Evolutionary conservation across 2,329 filamentous ascomycete genomes (phyloP), one percentile per base, ranked within the genome.

Genomic region (Hypoxylon sp.): DNA sequence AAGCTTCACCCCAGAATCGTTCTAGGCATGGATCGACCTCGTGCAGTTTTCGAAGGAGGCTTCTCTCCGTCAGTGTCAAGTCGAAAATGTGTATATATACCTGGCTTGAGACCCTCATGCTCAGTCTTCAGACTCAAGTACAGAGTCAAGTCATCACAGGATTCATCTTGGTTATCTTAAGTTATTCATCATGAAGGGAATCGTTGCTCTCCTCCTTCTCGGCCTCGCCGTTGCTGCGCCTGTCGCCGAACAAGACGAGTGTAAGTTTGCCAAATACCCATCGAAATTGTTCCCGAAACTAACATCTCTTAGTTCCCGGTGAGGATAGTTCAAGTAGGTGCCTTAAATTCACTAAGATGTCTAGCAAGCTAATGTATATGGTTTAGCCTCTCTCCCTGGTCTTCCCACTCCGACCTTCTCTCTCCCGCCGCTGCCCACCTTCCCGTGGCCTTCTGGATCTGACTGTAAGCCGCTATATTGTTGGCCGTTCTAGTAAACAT

Each of bases 101-200:
- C 63, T 58, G 24, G 51, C 19, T 47, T 22, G n/a, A 47, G 19
- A 14, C 35, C 22, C 54, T 54, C 55, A 8, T 58, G 24, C 5
- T 56, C 22, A 19, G 14, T 56, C 26, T 31, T 50, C n/a, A 24
- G 37, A 37, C 4, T 24, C 13, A 39, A 46, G 47, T 42, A 65
- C 35, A 39, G 17, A 42, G 14, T 56, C 53, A 59, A 67, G 35
- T 51, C 48, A 57, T n/a, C 17, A 55, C 24, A 29, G 11, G 13
- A 9, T 44, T 64, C 53, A 51, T 56, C 13, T 53, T 48, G 14
- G n/a, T 42, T 47, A 57, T 47, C 51, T 54, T 33, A 39, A n/a
- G 13, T 26, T 46, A 53, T 42, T 26, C 52, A 65, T 35, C 35
- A 70, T 70, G 68, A 70, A 70, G 58, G 68, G 68, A 68, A 52